Conservation (phyloP, 805 yeast genomes). For the Schwanniomyces occidentalis region DNA sequence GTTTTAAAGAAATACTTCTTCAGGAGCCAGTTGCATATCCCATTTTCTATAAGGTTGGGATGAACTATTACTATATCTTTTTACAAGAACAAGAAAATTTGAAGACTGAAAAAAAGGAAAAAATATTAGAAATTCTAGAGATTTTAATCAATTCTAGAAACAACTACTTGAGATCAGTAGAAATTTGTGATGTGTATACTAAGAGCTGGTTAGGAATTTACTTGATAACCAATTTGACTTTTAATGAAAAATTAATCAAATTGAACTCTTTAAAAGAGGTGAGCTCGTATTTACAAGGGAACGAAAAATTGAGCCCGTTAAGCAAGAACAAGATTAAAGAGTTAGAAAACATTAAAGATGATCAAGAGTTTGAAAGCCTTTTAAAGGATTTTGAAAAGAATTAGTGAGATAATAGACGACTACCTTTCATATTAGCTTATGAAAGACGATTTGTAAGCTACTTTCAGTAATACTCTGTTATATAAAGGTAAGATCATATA, state of each 20-base stretch:
- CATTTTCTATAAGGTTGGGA: constrained; percentile 62
- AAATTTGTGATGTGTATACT: constrained; percentile 65
- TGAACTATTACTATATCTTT: constrained; percentile 30
- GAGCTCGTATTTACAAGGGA: constrained; percentile 20
- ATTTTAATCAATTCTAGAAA: constrained; percentile 34
- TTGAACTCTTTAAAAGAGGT: constrained; percentile 18
- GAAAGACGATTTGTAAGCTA: too few relatives aligned
- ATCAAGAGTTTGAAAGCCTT: background rate
- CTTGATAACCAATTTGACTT: constrained; percentile 23
- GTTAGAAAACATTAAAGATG: constrained; percentile 10
- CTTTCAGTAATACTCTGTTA: too few relatives aligned
- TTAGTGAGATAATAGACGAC: too few relatives aligned
- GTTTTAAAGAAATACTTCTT: constrained; percentile 69
- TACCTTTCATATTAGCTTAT: too few relatives aligned
- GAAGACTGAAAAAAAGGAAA: constrained; percentile 28
- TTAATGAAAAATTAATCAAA: constrained; percentile 20
- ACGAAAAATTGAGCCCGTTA: constrained; percentile 20
- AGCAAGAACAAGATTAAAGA: constrained; percentile 21
- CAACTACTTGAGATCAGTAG: constrained; percentile 69
- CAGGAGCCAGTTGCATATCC: constrained; percentile 70
- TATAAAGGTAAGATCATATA: too few relatives aligned
- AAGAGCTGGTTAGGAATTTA: constrained; percentile 77
- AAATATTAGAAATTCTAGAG: constrained; percentile 23
- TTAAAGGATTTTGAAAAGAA: background rate
- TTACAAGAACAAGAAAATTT: constrained; percentile 17